These are phyloP conservation scores for Dothiorella sarmentorum DNA, from an alignment of 2,329 filamentous ascomycete species.

Conservation along the genomic window DNA sequence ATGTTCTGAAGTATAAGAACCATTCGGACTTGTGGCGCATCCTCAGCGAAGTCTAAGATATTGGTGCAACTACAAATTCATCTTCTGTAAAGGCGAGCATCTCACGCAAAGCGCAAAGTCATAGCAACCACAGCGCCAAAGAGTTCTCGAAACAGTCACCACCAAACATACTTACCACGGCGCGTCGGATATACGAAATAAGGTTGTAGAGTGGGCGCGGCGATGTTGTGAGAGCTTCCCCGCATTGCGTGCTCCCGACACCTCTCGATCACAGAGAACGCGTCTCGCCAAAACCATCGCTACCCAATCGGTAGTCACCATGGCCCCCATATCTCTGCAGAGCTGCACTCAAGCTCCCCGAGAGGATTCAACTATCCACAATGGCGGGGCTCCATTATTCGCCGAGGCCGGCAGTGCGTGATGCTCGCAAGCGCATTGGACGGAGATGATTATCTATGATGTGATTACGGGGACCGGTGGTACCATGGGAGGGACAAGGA, in stretches of 20 bases:
- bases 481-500: slow-evolving; percentile 4
- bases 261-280: neutral
- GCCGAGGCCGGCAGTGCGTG: neutral
- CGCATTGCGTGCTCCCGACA: slow-evolving; percentile 18
- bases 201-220: neutral
- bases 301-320: neutral
- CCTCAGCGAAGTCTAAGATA: no score
- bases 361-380: no score
- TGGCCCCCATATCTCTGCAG: neutral
- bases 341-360: no score
- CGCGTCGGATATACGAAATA: neutral
- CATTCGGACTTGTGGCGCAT: no score
- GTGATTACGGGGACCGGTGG: slow-evolving; percentile 11
- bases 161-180: neutral
- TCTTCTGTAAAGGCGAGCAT: no score
- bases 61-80: no score
- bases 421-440: neutral
- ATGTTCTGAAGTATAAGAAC: no score
- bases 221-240: slow-evolving; percentile 18
- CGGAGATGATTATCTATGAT: slow-evolving; percentile 17
- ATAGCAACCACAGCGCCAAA: neutral
- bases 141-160: neutral
- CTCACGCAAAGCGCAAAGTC: no score
- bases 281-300: neutral
- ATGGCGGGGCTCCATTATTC: slow-evolving; percentile 11